Percentiles rank a stretch among this genome's conserved stretches.
Evolutionary conservation across 2,329 filamentous ascomycete genomes (phyloP).

Genomic region (Xylaria arbuscula): DNA sequence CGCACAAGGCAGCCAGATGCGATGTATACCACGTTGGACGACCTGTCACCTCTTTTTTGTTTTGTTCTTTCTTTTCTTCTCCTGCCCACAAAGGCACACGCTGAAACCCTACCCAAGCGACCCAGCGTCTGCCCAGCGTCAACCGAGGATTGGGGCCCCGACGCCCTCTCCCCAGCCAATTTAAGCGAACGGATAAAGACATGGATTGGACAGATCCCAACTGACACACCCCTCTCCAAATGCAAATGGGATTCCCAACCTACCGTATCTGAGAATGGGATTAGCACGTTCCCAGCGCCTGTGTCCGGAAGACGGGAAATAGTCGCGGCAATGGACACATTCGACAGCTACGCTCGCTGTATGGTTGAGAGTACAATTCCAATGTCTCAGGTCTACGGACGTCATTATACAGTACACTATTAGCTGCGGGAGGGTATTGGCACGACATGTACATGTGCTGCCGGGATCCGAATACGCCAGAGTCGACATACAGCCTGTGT

Average conservation of each 20-base stretch:
- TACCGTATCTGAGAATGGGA: constrained; percentile 10
- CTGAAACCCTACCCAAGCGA: constrained; percentile 15
- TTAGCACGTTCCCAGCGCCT: neutral
- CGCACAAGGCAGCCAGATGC: constrained; percentile 8
- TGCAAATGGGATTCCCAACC: neutral
- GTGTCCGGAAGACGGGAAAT: neutral
- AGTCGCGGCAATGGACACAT: constrained; percentile 9
- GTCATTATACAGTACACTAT: constrained; percentile 13
- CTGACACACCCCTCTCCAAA: constrained; percentile 11
- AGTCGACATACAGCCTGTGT: neutral
- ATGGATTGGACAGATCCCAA: constrained; percentile 30
- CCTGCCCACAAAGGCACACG: neutral
- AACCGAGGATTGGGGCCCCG: constrained; percentile 18
- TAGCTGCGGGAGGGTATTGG: constrained; percentile 3
- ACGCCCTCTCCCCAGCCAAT: constrained; percentile 13
- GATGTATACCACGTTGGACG: constrained; percentile 1
- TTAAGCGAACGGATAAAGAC: constrained; percentile 33
- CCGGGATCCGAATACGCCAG: constrained; percentile 19
- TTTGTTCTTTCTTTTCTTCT: neutral
- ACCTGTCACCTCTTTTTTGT: constrained; percentile 18
- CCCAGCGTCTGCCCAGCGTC: constrained; percentile 21
- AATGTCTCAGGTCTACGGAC: constrained; percentile 22
- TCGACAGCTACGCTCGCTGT: constrained; percentile 1
- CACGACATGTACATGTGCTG: constrained; percentile 14
- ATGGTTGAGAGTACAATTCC: neutral